Conservation (phyloP, 2,329 filamentous ascomycete genomes). For the Exophiala calicioides region DNA sequence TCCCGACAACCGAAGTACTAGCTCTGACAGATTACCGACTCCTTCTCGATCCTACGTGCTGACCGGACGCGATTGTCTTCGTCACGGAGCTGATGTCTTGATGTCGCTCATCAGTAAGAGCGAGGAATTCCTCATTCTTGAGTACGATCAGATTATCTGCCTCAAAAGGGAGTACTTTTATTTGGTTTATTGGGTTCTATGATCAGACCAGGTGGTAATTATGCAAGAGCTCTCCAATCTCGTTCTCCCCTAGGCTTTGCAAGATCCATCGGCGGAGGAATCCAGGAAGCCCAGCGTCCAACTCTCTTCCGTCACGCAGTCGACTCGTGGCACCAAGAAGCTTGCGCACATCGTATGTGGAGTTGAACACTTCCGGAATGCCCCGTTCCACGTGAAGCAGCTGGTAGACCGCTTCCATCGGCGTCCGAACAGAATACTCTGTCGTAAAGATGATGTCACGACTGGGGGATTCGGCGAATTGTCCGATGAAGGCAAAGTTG, state of each 20-base stretch:
- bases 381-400: conserved; percentile 26
- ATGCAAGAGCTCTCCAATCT: conserved; percentile 15
- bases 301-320: conserved; percentile 13
- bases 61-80: no score
- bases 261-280: conserved; percentile 12
- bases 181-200: no score
- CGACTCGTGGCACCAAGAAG: conserved; percentile 8
- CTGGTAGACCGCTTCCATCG: conserved; percentile 40
- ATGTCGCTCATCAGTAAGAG: no score
- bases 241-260: conserved; percentile 11
- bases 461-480: conserved; percentile 46
- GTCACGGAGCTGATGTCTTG: no score
- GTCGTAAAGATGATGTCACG: conserved; percentile 43
- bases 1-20: no score
- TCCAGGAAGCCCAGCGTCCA: conserved; percentile 9
- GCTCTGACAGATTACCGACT: no score
- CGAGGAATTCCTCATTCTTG: no score
- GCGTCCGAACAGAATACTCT: conserved; percentile 42
- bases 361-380: conserved; percentile 16
- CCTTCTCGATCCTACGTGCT: no score
- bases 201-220: conserved; percentile 9
- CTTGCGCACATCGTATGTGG: conserved; percentile 17
- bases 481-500: conserved; percentile 45
- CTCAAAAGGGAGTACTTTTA: no score
- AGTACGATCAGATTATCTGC: no score